A percentile compares a stretch with the other conserved stretches of the same genome.
Conservation (phyloP, 768 basidiomycete genomes). For the Boletellus emodensis region DNA sequence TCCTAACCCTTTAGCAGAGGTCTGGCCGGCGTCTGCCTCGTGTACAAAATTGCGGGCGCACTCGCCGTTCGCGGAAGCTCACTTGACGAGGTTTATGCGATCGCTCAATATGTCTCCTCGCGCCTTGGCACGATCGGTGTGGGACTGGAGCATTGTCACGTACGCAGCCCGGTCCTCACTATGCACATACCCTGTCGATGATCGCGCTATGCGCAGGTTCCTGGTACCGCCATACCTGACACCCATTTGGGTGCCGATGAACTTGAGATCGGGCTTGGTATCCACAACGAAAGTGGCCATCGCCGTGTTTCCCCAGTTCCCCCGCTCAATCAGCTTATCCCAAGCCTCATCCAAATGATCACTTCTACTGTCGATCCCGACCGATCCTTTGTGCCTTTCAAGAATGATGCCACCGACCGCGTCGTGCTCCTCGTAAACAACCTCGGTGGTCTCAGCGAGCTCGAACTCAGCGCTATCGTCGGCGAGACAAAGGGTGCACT, state of each 20-base stretch:
- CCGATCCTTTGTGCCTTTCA: constrained; percentile 72
- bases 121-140: constrained; percentile 80
- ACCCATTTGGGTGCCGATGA: constrained; percentile 57
- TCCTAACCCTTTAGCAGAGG: constrained; percentile 46
- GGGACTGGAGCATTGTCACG: constrained; percentile 87
- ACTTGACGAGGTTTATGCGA: constrained; percentile 63
- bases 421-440: constrained; percentile 85
- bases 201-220: constrained; percentile 48
- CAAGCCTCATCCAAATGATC: constrained; percentile 65
- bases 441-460: constrained; percentile 79
- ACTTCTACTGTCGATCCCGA: constrained; percentile 72
- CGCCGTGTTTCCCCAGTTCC: constrained; percentile 67
- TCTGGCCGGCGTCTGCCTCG: constrained; percentile 74
- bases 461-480: constrained; percentile 71
- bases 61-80: constrained; percentile 62
- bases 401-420: constrained; percentile 55
- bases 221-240: constrained; percentile 61
- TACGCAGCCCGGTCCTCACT: constrained; percentile 25
- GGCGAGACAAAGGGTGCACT: constrained; percentile 57
- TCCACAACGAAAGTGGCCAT: constrained; percentile 86
- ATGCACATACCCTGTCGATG: background rate
- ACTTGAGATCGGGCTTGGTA: constrained; percentile 87
- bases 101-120: constrained; percentile 63
- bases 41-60: constrained; percentile 90
- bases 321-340: constrained; percentile 62